phyloP scores from a whole-genome alignment of 805 yeast genomes.

The Zygotorulaspora chibaensis region DNA sequence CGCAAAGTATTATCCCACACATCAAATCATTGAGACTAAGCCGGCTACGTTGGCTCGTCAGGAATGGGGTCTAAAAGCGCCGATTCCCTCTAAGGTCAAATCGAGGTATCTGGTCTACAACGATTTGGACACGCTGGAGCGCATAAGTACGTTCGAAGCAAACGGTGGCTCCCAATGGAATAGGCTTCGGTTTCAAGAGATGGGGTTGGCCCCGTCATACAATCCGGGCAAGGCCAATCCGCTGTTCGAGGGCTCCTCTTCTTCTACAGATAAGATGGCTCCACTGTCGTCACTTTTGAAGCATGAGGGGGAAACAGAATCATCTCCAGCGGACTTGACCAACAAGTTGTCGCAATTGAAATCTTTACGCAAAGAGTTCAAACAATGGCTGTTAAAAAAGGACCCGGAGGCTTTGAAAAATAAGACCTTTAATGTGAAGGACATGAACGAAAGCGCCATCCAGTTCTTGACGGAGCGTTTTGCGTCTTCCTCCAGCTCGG shows the following conservation, averaged over 20 bases:
- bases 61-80: conserved; percentile 72
- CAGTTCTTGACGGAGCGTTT: conserved; percentile 36
- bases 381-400: conserved; percentile 48
- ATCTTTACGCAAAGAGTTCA: conserved; percentile 48
- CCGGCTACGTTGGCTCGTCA: conserved; percentile 58
- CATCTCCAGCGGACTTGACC: conserved; percentile 13
- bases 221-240: conserved; percentile 34
- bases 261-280: conserved; percentile 18
- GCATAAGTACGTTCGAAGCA: conserved; percentile 68
- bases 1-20: conserved; percentile 48
- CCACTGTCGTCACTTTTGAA: conserved; percentile 22
- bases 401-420: conserved; percentile 42
- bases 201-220: conserved; percentile 43
- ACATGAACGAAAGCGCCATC: conserved; percentile 39
- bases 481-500: conserved; percentile 1
- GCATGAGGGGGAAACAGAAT: conserved; percentile 5
- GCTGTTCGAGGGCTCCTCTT: conserved; percentile 27
- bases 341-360: conserved; percentile 41
- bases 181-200: conserved; percentile 62
- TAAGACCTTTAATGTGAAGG: conserved; percentile 29
- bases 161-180: conserved; percentile 54
- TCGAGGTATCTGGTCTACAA: conserved; percentile 58
- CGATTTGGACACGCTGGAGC: conserved; percentile 61
- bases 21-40: conserved; percentile 68
- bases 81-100: conserved; percentile 60